These are phyloP conservation scores for Colletotrichum sp. DNA, from an alignment of 2,329 filamentous ascomycete genomes.

Conservation along the genomic window DNA sequence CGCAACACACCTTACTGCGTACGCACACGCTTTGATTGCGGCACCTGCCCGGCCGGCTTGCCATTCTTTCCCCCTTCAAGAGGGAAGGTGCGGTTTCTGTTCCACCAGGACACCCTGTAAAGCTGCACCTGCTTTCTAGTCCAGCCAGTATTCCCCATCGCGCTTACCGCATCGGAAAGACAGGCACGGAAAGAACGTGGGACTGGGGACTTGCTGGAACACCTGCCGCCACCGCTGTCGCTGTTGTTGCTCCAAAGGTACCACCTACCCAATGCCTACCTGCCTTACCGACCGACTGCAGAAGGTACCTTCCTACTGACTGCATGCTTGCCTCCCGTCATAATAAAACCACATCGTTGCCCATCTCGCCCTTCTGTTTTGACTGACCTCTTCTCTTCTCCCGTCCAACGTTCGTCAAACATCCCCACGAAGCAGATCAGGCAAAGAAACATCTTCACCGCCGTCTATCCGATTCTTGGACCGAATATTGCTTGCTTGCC, in stretches of 20 bases:
- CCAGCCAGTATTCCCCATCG: not conserved
- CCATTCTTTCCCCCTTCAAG: not conserved
- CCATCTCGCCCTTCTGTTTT: not conserved
- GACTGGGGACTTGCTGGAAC: not conserved
- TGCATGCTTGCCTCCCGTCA: not conserved
- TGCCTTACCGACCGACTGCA: not conserved
- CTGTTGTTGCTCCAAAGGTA: not conserved
- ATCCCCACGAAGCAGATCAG: conserved; percentile 13
- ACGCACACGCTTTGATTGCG: not conserved
- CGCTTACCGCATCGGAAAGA: not conserved
- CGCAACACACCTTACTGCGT: not conserved
- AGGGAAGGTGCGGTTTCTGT: conserved; percentile 21
- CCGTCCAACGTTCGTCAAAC: not conserved
- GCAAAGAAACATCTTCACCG: conserved; percentile 13
- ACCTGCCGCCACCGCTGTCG: not conserved
- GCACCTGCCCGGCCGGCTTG: not conserved
- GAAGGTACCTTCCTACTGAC: not conserved
- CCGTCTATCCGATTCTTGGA: conserved; percentile 11
- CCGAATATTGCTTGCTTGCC: conserved; percentile 15
- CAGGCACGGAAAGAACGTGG: not conserved
- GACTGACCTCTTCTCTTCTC: not conserved
- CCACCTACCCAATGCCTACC: not conserved
- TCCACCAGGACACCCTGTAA: conserved; percentile 14
- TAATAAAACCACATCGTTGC: conserved; percentile 21
- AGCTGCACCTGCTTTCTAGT: not conserved